Evolutionary conservation across 1,284 basidiomycete species (phyloP).

Genomic region (Porodaedalea pini): DNA sequence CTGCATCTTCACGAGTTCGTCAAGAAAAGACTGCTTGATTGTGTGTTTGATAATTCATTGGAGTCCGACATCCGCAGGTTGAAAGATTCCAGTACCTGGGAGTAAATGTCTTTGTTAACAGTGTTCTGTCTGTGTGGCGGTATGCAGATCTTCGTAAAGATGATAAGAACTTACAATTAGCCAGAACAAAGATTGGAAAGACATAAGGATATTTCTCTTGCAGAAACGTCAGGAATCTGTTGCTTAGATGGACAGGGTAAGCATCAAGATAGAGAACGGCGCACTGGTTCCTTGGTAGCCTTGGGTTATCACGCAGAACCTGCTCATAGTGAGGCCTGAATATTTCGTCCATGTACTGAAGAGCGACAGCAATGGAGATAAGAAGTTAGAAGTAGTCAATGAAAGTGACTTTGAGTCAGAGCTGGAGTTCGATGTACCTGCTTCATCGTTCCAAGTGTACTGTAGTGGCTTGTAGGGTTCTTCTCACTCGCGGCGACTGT

Average conservation of each 20-base stretch:
- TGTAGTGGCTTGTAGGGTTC: slow-evolving; percentile 38
- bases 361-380: slow-evolving; percentile 19
- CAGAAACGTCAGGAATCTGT: slow-evolving; percentile 34
- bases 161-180: slow-evolving; percentile 19
- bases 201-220: slow-evolving; percentile 24
- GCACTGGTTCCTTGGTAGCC: slow-evolving; percentile 27
- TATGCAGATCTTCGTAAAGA: neutral
- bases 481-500: slow-evolving; percentile 29
- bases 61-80: slow-evolving; percentile 30
- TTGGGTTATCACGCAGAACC: slow-evolving; percentile 21
- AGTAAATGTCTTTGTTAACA: too few relatives aligned
- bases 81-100: slow-evolving; percentile 23
- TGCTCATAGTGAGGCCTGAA: neutral
- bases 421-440: too few relatives aligned
- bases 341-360: neutral
- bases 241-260: slow-evolving; percentile 37
- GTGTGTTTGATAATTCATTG: slow-evolving; percentile 28
- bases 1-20: slow-evolving; percentile 14
- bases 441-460: slow-evolving; percentile 31
- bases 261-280: slow-evolving; percentile 33
- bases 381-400: slow-evolving; percentile 30
- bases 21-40: slow-evolving; percentile 20
- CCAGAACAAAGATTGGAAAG: slow-evolving; percentile 26
- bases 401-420: too few relatives aligned
- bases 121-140: too few relatives aligned